Evolutionary conservation across 805 yeast species (phyloP).

Genomic region (Nakazawaea ernobii): DNA sequence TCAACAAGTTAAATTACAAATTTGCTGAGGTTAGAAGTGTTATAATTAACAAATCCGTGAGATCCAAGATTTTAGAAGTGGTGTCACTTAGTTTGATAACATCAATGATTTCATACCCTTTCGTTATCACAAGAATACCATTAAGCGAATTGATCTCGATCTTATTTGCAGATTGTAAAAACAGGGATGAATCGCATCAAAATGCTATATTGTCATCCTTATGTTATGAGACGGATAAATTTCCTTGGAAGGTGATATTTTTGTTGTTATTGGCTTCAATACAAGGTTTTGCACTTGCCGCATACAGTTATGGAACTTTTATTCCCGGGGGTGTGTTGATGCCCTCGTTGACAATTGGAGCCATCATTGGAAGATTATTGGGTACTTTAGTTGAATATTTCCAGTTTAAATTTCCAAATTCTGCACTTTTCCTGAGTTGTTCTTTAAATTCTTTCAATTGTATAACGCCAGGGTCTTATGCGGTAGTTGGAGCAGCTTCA

Average conservation of each 20-base stretch:
- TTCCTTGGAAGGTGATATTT: constrained; percentile 28
- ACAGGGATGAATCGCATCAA: constrained; percentile 5
- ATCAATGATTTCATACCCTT: constrained; percentile 48
- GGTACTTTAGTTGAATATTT: constrained; percentile 47
- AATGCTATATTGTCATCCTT: not conserved
- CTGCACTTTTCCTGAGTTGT: constrained; percentile 33
- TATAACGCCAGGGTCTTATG: constrained; percentile 82
- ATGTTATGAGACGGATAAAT: constrained; percentile 24
- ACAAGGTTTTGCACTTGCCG: constrained; percentile 54
- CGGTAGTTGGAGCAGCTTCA: constrained; percentile 84
- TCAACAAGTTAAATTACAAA: constrained; percentile 41
- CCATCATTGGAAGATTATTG: constrained; percentile 47
- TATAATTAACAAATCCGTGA: constrained; percentile 19
- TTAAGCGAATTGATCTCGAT: constrained; percentile 51
- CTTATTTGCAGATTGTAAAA: constrained; percentile 62
- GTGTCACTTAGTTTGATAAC: constrained; percentile 43
- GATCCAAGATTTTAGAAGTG: constrained; percentile 40
- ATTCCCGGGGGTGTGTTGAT: constrained; percentile 65
- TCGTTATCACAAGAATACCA: constrained; percentile 47
- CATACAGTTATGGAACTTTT: constrained; percentile 63
- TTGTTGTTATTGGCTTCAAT: constrained; percentile 32
- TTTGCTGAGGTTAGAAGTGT: constrained; percentile 31
- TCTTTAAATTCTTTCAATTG: constrained; percentile 38
- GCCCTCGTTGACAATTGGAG: constrained; percentile 63
- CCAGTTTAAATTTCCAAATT: constrained; percentile 32